These are phyloP conservation scores for Jatropha curcas DNA, from an alignment of 345 rosid genomes.

Conservation along the genomic window DNA sequence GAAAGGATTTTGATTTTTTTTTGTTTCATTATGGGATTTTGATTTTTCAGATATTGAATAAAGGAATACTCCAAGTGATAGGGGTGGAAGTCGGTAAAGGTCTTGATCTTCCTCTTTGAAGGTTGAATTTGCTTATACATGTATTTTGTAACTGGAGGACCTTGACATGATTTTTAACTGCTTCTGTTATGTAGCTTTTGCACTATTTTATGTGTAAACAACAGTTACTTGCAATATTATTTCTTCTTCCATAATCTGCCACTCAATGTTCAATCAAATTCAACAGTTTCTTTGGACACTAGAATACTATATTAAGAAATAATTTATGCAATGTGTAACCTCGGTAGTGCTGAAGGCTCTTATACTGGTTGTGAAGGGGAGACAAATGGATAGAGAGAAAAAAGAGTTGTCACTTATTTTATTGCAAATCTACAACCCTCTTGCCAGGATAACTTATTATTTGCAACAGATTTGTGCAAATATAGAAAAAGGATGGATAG, in stretches of 20 bases:
- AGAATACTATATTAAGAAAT: too few species aligned
- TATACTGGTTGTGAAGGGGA: too few species aligned
- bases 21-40: not conserved
- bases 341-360: too few species aligned
- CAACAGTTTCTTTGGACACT: too few species aligned
- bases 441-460: not conserved
- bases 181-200: not conserved
- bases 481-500: not conserved
- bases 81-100: slow-evolving; percentile 90
- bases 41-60: slow-evolving; percentile 61
- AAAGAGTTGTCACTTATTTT: not conserved
- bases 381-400: not conserved
- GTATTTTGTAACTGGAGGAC: not conserved
- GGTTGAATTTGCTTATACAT: not conserved
- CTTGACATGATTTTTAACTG: not conserved
- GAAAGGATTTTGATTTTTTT: not conserved
- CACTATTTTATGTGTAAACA: not conserved
- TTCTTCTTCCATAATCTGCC: not conserved
- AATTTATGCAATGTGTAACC: too few species aligned
- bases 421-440: not conserved
- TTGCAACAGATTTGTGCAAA: not conserved
- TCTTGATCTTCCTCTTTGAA: slow-evolving; percentile 76
- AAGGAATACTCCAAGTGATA: slow-evolving; percentile 66
- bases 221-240: not conserved
- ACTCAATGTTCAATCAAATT: not conserved